Conservation (phyloP, 495 filamentous ascomycete genomes). For the Schizothecium vesticola region DNA sequence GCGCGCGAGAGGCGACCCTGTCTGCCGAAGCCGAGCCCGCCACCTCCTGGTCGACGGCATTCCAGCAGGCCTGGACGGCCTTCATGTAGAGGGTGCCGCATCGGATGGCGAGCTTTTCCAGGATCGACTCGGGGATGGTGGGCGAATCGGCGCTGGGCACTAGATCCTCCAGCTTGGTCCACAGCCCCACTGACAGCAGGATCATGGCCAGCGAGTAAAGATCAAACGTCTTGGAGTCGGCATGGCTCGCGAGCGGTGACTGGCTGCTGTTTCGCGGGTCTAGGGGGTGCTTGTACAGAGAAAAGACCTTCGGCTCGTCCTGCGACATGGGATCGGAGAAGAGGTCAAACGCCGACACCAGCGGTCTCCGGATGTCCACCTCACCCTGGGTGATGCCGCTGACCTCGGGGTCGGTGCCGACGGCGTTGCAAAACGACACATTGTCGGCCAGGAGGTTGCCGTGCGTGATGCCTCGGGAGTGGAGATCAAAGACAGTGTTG, state of each 20-base stretch:
- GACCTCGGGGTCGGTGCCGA: slow-evolving; percentile 34
- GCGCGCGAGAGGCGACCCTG: slow-evolving; percentile 35
- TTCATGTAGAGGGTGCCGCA: slow-evolving; percentile 75
- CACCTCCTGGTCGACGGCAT: slow-evolving; percentile 66
- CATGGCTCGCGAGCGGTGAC: slow-evolving; percentile 38
- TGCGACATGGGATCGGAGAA: slow-evolving; percentile 61
- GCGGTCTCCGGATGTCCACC: slow-evolving; percentile 66
- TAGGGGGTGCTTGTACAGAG: slow-evolving; percentile 70
- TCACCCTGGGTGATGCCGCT: slow-evolving; percentile 38
- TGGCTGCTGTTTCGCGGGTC: slow-evolving; percentile 58
- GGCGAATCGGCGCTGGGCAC: slow-evolving; percentile 35
- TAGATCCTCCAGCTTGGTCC: slow-evolving; percentile 68
- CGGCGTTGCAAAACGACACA: slow-evolving; percentile 66
- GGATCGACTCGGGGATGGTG: slow-evolving; percentile 37
- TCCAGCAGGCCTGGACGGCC: slow-evolving; percentile 73
- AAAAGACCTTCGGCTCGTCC: slow-evolving; percentile 37
- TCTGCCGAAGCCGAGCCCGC: slow-evolving; percentile 32
- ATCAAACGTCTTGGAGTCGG: slow-evolving; percentile 61
- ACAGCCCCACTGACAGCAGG: slow-evolving; percentile 80
- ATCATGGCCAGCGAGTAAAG: slow-evolving; percentile 81
- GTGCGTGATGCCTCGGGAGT: slow-evolving; percentile 71
- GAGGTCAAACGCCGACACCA: slow-evolving; percentile 74
- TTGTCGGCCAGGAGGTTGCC: slow-evolving; percentile 76
- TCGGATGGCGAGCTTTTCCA: slow-evolving; percentile 61
- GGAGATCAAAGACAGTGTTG: slow-evolving; percentile 68